phyloP scores from a whole-genome alignment of 2,329 filamentous ascomycete species.

The Hypomyces perniciosus region DNA sequence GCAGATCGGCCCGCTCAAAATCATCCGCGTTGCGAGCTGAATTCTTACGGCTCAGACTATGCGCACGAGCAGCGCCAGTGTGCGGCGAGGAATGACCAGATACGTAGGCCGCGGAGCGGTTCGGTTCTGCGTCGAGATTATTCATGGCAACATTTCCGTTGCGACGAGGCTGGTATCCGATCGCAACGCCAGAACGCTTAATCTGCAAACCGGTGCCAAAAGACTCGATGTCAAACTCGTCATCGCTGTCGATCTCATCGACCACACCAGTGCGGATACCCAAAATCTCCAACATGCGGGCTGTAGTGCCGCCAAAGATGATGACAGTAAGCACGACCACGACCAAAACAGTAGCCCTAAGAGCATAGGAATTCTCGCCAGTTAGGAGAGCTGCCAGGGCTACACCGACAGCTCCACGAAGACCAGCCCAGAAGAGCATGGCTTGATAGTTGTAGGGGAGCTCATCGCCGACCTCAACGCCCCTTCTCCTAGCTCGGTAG shows the following conservation, averaged over 20 bases:
- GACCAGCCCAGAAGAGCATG: constrained; percentile 99
- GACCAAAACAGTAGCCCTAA: constrained; percentile 92
- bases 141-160: constrained; percentile 56
- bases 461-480: constrained; percentile 72
- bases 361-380: constrained; percentile 72
- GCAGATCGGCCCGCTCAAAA: constrained; percentile 50
- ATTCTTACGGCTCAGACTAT: constrained; percentile 49
- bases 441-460: constrained; percentile 92
- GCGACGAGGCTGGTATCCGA: constrained; percentile 69
- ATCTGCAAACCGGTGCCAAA: constrained; percentile 68
- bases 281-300: constrained; percentile 94
- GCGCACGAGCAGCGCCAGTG: constrained; percentile 32
- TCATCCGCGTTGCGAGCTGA: constrained; percentile 41
- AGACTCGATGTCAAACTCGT: constrained; percentile 93
- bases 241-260: constrained; percentile 94
- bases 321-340: constrained; percentile 97
- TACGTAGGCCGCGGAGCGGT: constrained; percentile 41
- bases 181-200: constrained; percentile 69
- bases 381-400: constrained; percentile 84
- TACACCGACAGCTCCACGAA: constrained; percentile 92
- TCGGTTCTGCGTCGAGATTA: constrained; percentile 38
- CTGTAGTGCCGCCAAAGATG: constrained; percentile 96
- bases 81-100: constrained; percentile 49
- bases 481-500: constrained; percentile 72
- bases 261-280: constrained; percentile 95